Base-by-base conservation (phyloP, 2,329 filamentous ascomycete genomes). In the Paecilomyces fulvus region DNA sequence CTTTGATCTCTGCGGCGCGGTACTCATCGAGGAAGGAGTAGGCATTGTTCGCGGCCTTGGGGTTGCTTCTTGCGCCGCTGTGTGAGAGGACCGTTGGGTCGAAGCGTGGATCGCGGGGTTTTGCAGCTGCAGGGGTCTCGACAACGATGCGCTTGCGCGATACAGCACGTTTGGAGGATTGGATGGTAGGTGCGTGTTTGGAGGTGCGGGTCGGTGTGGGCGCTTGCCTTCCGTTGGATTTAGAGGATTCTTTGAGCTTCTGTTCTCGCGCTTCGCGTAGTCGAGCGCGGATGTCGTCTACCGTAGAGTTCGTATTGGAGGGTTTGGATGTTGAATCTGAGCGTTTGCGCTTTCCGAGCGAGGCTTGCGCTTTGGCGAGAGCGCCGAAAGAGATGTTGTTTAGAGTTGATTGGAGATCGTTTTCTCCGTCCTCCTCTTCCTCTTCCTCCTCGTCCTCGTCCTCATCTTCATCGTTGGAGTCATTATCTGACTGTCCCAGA, bases 21-120 rank as follows among this genome's bases (percentile, higher is more conserved):
- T 97, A 97, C 59, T 90, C 87, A 64, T 92, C 84, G 53, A 99
- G 77, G 76, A 99, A 99, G 2, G 85, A 80, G 74, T 99, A 99
- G 31, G 90, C 89, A 63, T 84, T 85, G 58, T 81, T 82, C 31
- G 86, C 68, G 81, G 82, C 21, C 78, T 70, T 14, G 71, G 73
- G 56, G 65, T 64, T 61, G 23, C 65, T 66, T 23, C 61, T 58
- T 28, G 63, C 56, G 49, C 68, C 60, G 58, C 69, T 63, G 62
- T 72, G 68, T 46, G 70, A 68, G 61, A 74, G 62, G 54, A 78
- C 70, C 23, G 83, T 79, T 0, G 86, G 81, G 60, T 94, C 90
- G 76, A 99, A 99, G 53, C 94, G 87, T 17, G 94, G 94, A 72
- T 99, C 94, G 55, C 92, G 87, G 1, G 80, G 76, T 68, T 88